These are phyloP conservation scores for Pythium guiyangense DNA, from an alignment of 352 stramenopile species.

Conservation along the genomic window DNA sequence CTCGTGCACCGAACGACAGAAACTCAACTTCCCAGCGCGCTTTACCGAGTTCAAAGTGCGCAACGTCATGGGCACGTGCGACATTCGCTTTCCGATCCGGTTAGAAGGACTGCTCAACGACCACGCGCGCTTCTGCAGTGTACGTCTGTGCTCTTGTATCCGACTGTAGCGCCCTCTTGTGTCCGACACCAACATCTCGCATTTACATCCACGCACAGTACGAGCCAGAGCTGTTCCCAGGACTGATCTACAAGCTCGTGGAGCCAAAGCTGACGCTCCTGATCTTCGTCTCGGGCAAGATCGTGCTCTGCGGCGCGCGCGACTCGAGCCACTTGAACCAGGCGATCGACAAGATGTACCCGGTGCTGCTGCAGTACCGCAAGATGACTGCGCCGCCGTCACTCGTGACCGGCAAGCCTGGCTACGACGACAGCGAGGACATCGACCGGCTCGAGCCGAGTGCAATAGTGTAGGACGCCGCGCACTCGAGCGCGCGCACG, in stretches of 20 bases:
- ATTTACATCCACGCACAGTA: constrained; percentile 52
- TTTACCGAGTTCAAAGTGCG: constrained; percentile 92
- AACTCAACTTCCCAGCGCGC: constrained; percentile 84
- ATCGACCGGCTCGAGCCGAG: constrained; percentile 59
- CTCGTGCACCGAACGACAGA: constrained; percentile 28
- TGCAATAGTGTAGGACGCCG: constrained; percentile 36
- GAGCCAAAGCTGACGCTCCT: constrained; percentile 97
- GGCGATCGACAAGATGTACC: constrained; percentile 51
- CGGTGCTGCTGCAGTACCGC: constrained; percentile 48
- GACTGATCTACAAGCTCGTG: constrained; percentile 98
- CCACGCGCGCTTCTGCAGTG: constrained; percentile 93
- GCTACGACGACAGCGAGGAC: constrained; percentile 62
- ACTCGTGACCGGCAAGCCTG: constrained; percentile 62
- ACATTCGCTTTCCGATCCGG: constrained; percentile 98
- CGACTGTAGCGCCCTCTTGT: too few species aligned
- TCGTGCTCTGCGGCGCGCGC: constrained; percentile 94
- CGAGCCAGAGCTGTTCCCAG: constrained; percentile 99
- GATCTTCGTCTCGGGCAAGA: constrained; percentile 99
- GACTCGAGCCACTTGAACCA: constrained; percentile 43
- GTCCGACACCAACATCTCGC: too few species aligned
- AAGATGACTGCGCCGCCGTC: constrained; percentile 75
- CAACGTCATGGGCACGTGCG: constrained; percentile 98
- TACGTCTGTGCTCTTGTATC: constrained; percentile 28
- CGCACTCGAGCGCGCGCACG: not conserved
- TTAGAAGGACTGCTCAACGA: constrained; percentile 97